These are phyloP conservation scores for Polyporus arcularius DNA, from an alignment of 768 basidiomycete species.

Conservation along the genomic window DNA sequence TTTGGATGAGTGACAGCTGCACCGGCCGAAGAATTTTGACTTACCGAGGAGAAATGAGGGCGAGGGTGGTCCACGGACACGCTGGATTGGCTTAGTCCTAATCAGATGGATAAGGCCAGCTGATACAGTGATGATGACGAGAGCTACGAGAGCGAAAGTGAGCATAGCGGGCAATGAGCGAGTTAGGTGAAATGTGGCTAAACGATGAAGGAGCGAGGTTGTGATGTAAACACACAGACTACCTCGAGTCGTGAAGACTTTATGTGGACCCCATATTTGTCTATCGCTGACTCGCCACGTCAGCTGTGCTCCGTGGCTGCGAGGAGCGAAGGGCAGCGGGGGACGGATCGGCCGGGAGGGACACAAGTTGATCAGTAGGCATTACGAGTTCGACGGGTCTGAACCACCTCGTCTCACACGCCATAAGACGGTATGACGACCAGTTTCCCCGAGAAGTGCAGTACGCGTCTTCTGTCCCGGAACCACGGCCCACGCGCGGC, in stretches of 20 bases:
- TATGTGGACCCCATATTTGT: too few relatives aligned
- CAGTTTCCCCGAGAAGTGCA: background rate
- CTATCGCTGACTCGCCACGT: too few relatives aligned
- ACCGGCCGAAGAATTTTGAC: background rate
- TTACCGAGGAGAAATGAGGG: background rate
- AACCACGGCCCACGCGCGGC: too few relatives aligned
- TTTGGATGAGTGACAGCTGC: background rate
- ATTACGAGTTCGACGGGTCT: background rate
- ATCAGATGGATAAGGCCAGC: background rate
- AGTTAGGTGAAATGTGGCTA: too few relatives aligned
- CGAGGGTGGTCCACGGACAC: slow-evolving; percentile 2
- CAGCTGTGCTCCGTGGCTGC: too few relatives aligned
- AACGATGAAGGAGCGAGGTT: too few relatives aligned
- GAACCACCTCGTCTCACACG: background rate
- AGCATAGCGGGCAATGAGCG: background rate
- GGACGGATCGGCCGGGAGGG: background rate
- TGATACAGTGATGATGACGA: background rate
- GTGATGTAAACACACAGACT: too few relatives aligned
- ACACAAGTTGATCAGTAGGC: background rate
- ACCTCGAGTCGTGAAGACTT: too few relatives aligned
- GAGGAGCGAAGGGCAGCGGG: too few relatives aligned
- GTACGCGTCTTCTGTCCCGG: too few relatives aligned
- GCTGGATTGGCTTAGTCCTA: background rate
- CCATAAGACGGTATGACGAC: background rate
- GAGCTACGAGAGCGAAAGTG: background rate